Percentiles rank a stretch among this genome's conserved stretches.
Evolutionary conservation across 768 basidiomycete genomes (phyloP).

Genomic region (Symmetrospora coprosmae): DNA sequence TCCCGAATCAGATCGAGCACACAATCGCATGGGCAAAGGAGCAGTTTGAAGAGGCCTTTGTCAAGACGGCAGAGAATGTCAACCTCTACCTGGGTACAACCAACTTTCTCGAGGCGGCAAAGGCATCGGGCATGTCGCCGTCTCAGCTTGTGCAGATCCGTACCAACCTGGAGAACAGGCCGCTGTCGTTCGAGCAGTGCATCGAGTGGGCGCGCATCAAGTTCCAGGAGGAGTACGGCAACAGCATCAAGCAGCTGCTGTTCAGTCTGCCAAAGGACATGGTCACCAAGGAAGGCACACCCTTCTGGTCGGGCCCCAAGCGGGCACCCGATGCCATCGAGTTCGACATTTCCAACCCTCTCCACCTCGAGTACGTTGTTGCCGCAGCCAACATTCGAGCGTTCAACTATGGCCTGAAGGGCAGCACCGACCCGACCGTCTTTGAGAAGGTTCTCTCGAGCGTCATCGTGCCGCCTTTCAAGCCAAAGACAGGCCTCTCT

Average conservation of each 20-base stretch:
- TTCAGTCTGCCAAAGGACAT: conserved; percentile 92
- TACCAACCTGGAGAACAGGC: conserved; percentile 76
- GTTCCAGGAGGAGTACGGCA: conserved; percentile 86
- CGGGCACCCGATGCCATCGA: conserved; percentile 79
- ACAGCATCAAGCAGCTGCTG: conserved; percentile 79
- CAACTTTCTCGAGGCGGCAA: conserved; percentile 69
- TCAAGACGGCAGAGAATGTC: conserved; percentile 82
- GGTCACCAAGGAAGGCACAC: conserved; percentile 71
- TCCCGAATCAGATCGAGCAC: conserved; percentile 94
- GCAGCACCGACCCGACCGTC: conserved; percentile 59
- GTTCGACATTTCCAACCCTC: conserved; percentile 58
- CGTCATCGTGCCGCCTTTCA: conserved; percentile 77
- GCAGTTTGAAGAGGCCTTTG: conserved; percentile 81
- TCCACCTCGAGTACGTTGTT: conserved; percentile 75
- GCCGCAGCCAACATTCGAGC: conserved; percentile 92
- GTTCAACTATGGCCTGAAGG: conserved; percentile 91
- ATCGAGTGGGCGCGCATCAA: conserved; percentile 90
- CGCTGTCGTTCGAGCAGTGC: conserved; percentile 90
- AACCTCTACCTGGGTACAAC: conserved; percentile 95
- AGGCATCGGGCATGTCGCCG: conserved; percentile 55
- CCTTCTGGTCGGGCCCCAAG: conserved; percentile 99
- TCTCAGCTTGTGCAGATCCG: conserved; percentile 77
- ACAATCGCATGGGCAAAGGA: conserved; percentile 97
- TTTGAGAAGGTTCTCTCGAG: conserved; percentile 74
- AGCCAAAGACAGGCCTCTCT: conserved; percentile 79